phyloP scores from a whole-genome alignment of 1,284 basidiomycete species.

The Leucoagaricus sp. region DNA sequence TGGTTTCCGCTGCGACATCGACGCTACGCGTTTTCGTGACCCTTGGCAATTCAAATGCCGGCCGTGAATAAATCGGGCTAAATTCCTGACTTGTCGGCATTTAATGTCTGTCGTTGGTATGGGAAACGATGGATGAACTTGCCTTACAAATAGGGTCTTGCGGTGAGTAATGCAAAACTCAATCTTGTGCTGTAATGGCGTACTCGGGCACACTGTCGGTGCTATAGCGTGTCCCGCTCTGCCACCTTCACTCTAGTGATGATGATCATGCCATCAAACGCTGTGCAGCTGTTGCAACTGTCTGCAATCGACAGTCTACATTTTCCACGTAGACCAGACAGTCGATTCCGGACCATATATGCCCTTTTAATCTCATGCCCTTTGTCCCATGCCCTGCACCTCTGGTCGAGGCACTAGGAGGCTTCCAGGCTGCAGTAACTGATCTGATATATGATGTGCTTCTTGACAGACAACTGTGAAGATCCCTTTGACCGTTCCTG shows the following conservation, averaged over 20 bases:
- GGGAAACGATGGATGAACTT: background rate
- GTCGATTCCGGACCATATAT: background rate
- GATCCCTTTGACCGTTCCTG: conserved; percentile 75
- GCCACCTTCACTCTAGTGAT: background rate
- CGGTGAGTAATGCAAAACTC: conserved; percentile 19
- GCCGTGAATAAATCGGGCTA: conserved; percentile 35
- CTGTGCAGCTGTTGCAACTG: background rate
- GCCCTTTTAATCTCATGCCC: background rate
- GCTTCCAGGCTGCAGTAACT: background rate
- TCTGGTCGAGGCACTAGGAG: background rate
- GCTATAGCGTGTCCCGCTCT: background rate
- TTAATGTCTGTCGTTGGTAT: conserved; percentile 1
- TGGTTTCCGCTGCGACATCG: background rate
- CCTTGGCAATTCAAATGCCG: background rate
- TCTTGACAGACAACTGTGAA: conserved; percentile 61
- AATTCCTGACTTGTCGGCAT: background rate
- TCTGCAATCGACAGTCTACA: background rate
- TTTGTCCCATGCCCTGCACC: background rate
- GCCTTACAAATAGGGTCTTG: conserved; percentile 18
- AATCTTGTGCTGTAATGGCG: background rate
- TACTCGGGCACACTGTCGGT: background rate
- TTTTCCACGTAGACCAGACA: background rate
- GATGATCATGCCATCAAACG: background rate
- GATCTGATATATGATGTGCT: conserved; percentile 13
- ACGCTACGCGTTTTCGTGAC: background rate